Evolutionary conservation across 2,329 filamentous ascomycete species (phyloP).

Genomic region (Microdochium bolleyi): DNA sequence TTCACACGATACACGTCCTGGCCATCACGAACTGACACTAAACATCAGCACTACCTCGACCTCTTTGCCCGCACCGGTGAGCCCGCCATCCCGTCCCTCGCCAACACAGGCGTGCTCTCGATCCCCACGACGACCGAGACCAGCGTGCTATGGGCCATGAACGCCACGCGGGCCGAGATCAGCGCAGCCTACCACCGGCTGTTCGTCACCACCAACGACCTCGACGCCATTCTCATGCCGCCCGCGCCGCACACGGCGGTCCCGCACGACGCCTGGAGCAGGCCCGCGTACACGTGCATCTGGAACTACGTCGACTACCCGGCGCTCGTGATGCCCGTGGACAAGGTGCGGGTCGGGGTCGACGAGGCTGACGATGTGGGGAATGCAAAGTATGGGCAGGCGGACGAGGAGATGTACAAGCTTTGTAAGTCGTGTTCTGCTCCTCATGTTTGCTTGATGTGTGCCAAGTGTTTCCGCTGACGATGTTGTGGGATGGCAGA

Average conservation of each 20-base stretch:
- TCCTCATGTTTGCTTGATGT: not conserved
- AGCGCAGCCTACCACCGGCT: conserved; percentile 13
- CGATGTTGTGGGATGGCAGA: conserved; percentile 11
- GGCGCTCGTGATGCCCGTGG: conserved; percentile 41
- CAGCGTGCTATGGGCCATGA: conserved; percentile 14
- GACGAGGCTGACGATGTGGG: conserved; percentile 15
- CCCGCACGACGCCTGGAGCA: conserved; percentile 30
- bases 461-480: not conserved
- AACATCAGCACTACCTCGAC: conserved; percentile 34
- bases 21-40: no score
- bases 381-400: conserved; percentile 15
- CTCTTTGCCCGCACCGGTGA: conserved; percentile 38
- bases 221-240: conserved; percentile 46
- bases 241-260: conserved; percentile 41
- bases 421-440: conserved; percentile 11
- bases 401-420: conserved; percentile 12
- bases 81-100: conserved; percentile 39
- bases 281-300: conserved; percentile 44
- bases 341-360: conserved; percentile 9
- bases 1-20: no score
- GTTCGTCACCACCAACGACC: conserved; percentile 13
- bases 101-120: conserved; percentile 18
- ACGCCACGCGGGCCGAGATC: conserved; percentile 13
- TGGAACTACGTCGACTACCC: conserved; percentile 53
- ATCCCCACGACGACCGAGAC: conserved; percentile 8